Percentiles rank a stretch among this genome's conserved stretches.
Evolutionary conservation across 2,329 filamentous ascomycete species (phyloP).

Genomic region (Esteya vermicola): DNA sequence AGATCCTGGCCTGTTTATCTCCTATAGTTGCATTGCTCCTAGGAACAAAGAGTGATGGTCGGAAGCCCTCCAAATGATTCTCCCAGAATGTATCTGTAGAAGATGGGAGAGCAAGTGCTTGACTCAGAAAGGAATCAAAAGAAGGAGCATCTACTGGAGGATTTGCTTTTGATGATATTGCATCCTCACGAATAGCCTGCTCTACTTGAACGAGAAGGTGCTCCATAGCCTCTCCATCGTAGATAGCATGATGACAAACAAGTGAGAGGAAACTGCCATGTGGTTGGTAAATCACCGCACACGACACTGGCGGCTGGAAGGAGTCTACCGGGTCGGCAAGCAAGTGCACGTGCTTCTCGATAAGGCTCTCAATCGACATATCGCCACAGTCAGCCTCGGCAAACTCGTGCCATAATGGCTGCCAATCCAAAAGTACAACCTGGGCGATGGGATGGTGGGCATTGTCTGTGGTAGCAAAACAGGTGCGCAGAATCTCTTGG

Average conservation of each 20-base stretch:
- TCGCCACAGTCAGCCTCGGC: constrained; percentile 11
- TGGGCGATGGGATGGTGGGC: constrained; percentile 53
- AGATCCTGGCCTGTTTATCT: background rate
- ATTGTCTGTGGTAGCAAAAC: constrained; percentile 53
- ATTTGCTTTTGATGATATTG: constrained; percentile 30
- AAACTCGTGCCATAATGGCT: constrained; percentile 22
- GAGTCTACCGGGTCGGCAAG: constrained; percentile 29
- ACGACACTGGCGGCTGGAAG: constrained; percentile 27
- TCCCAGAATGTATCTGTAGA: constrained; percentile 54
- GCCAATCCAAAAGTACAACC: constrained; percentile 42
- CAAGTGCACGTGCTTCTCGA: constrained; percentile 24
- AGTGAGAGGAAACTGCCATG: constrained; percentile 27
- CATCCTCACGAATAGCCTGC: constrained; percentile 29
- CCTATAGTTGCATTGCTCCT: background rate
- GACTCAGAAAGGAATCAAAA: constrained; percentile 50
- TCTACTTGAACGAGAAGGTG: constrained; percentile 60
- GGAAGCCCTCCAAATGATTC: constrained; percentile 35
- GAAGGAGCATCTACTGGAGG: too few relatives aligned
- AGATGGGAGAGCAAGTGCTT: constrained; percentile 34
- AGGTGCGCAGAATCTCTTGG: constrained; percentile 67
- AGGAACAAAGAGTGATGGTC: constrained; percentile 13
- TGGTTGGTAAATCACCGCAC: constrained; percentile 23
- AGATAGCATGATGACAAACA: constrained; percentile 65
- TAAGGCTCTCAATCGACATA: constrained; percentile 17
- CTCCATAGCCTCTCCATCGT: constrained; percentile 68